A percentile compares a stretch with the other conserved stretches of the same genome.
Evolutionary conservation across 2,329 filamentous ascomycete genomes (phyloP).

Genomic region (Tolypocladium amazonense): DNA sequence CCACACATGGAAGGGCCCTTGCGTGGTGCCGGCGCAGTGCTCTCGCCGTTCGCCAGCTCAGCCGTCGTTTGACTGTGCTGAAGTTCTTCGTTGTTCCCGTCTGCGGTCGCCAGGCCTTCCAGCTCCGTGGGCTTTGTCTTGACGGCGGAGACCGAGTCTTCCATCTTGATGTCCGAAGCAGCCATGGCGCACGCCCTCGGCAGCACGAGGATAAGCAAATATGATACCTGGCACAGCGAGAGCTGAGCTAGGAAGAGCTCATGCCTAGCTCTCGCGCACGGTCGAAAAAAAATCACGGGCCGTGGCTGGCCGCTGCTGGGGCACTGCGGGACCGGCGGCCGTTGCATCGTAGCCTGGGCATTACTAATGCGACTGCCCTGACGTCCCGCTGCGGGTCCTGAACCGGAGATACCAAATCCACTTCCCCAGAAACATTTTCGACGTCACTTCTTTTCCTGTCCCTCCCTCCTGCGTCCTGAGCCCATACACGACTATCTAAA

Average conservation of each 20-base stretch:
- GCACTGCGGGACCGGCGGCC: neutral
- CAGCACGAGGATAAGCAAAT: neutral
- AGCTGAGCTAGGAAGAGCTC: neutral
- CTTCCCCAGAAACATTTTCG: neutral
- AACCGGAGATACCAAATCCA: neutral
- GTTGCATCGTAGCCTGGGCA: constrained; percentile 18
- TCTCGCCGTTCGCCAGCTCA: neutral
- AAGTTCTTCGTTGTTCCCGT: neutral
- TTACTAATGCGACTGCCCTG: constrained; percentile 18
- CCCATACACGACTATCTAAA: neutral
- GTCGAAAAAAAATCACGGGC: neutral
- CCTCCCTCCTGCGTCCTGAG: neutral
- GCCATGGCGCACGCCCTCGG: neutral
- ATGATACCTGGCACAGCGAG: neutral
- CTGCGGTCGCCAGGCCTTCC: neutral
- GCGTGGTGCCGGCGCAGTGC: neutral
- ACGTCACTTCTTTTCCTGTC: neutral
- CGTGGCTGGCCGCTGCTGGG: neutral
- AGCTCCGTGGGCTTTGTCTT: neutral
- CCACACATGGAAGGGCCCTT: constrained; percentile 28
- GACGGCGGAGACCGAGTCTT: neutral
- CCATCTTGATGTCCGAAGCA: neutral
- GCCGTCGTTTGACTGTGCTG: neutral
- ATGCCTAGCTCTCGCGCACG: neutral
- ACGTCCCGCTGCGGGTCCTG: neutral